Base-by-base conservation (phyloP, 306 rosid species). In the Dryas alaskensis region DNA sequence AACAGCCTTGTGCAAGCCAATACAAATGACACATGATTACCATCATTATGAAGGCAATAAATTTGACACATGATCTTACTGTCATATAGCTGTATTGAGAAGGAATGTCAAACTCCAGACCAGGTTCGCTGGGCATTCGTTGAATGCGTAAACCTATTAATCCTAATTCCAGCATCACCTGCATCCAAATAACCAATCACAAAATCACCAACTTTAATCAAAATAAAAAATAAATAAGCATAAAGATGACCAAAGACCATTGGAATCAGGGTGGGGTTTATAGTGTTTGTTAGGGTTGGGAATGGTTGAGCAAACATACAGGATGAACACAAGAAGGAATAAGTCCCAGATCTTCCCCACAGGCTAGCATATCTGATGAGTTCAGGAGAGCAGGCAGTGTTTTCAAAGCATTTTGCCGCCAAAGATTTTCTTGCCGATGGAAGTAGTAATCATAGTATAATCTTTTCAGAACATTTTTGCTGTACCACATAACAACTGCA, bases 261-360 rank as follows among this genome's bases (percentile, higher is more conserved):
- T 58, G 27, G 11, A 40, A 60, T 4, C 44, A 8, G 46, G 51
- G 68, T 11, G 57, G 65, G 75, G 49, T 51, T 55, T 62, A 40
- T 25, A 13, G 67, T n/a, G 50, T 19, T 55, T 39, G 10, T 27
- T 44, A 48, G 17, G 45, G 64, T 59, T 64, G n/a, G 37, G 60
- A 77, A 76, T 48, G 16, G 60, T 55, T 51, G 58, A 73, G 72
- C 46, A 60, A 66, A 68, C 95, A 46, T 88, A 94, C 99, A 68
- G 99, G 97, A 89, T 91, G 94, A 69, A 94, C 99, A 81, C 97
- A 94, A 73, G 96, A 87, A 60, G 99, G 96, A 88, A 94, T 89
- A 49, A 94, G 89, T 39, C 99, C 99, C 78, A 94, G 83, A 88
- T 94, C 99, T 86, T 94, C 99, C 50, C 99, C 99, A 67, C 97